Base-by-base conservation (phyloP, 2,329 filamentous ascomycete genomes). In the Aspergillus sp. region DNA sequence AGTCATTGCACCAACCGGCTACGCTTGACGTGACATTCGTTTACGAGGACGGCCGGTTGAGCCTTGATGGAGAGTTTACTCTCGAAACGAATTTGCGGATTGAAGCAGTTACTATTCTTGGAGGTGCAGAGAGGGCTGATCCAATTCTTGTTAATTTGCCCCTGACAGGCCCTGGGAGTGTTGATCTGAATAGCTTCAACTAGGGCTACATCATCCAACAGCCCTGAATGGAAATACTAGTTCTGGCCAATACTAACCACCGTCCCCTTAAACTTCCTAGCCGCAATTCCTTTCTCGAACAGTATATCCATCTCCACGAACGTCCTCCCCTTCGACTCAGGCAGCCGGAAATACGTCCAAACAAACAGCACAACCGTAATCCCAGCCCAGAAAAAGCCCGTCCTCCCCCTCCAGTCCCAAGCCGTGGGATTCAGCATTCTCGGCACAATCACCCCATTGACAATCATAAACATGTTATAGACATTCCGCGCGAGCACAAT, bases 381-480 rank as follows among this genome's bases (percentile, higher is more conserved):
- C 12, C 71, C 73, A 7, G 67, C 75, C 72, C 75, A 80, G 64
- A 80, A 78, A 64, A 77, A 79, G 12, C 69, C 74, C 3, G 69
- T 62, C 47, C 70, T 68, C 3, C 69, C 70, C 18, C 68, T 68
- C 73, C 73, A 76, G 50, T 74, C 68, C 73, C 73, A 76, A 2
- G 66, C 66, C 1, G 69, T 61, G 5, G 57, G 43, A 34, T 62
- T 60, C 36, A 65, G 54, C 52, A 63, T 61, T 22, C 61, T 57
- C 43, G 62, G 62, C 0, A 89, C 93, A 36, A 96, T 74, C 3
- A 95, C 86, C 38, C 85, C 86, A 63, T 74, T 77, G 22, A 78
- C 59, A 42, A 85, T 80, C 55, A 76, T 76, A 20, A 70, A 66
- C 24, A 83, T 69, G 60, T 84, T 82, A 70, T 83, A 84, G 18